A percentile compares a stretch with the other conserved stretches of the same genome.
Conservation (phyloP, 2,329 filamentous ascomycete species). For the Sclerotinia trifoliorum region DNA sequence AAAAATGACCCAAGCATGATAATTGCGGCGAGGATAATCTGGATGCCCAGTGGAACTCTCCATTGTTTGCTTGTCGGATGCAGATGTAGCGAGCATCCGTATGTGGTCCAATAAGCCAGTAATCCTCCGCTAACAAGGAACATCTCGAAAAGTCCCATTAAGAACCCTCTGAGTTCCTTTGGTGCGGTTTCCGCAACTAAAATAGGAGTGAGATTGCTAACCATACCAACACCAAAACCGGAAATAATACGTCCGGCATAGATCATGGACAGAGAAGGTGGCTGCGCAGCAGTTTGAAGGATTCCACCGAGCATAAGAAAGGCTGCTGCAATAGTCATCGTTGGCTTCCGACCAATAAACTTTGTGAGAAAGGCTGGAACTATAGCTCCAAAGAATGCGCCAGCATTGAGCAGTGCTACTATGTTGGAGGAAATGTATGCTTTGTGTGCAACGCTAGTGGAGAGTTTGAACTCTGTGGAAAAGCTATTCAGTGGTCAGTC, state of each 20-base stretch:
- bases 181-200: constrained; percentile 56
- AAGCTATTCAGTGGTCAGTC: background rate
- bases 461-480: constrained; percentile 23
- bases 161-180: constrained; percentile 46
- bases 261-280: constrained; percentile 26
- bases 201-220: constrained; percentile 43
- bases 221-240: constrained; percentile 42
- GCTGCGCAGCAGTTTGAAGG: constrained; percentile 27
- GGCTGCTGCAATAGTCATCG: constrained; percentile 46
- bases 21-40: constrained; percentile 52
- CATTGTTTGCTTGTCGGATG: constrained; percentile 44
- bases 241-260: constrained; percentile 27
- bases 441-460: constrained; percentile 22
- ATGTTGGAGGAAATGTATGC: constrained; percentile 41
- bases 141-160: constrained; percentile 48
- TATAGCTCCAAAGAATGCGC: constrained; percentile 53
- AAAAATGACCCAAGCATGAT: constrained; percentile 55
- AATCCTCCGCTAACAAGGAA: constrained; percentile 47
- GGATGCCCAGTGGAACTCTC: constrained; percentile 51
- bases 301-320: constrained; percentile 40
- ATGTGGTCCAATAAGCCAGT: constrained; percentile 40
- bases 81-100: constrained; percentile 45
- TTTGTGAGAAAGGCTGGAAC: constrained; percentile 49
- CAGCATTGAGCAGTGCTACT: constrained; percentile 51
- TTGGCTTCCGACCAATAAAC: constrained; percentile 46